Percentiles rank a stretch among this genome's conserved stretches.
Conservation (phyloP, 1,284 basidiomycete genomes). For the Ganoderma lingzhi region DNA sequence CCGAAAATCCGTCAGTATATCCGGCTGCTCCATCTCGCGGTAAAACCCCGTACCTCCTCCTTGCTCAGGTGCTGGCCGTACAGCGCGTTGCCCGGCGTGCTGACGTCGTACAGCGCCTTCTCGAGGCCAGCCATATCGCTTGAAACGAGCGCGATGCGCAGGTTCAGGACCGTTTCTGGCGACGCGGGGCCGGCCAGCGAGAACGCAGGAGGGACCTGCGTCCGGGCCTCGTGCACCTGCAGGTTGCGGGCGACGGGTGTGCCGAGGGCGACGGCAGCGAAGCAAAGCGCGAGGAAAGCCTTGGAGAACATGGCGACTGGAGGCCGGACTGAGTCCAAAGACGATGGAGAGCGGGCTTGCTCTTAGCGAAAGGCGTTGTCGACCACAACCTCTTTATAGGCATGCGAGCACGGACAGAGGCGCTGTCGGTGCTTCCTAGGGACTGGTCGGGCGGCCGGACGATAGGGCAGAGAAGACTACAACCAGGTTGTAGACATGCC, state of each 20-base stretch:
- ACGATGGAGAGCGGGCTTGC: constrained; percentile 22
- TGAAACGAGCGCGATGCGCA: constrained; percentile 46
- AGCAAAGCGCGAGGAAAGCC: constrained; percentile 31
- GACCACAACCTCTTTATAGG: constrained; percentile 19
- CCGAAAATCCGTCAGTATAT: background rate
- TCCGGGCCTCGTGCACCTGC: constrained; percentile 42
- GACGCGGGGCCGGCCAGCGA: constrained; percentile 38
- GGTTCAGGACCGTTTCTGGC: constrained; percentile 37
- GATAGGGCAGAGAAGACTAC: constrained; percentile 17
- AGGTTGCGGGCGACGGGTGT: constrained; percentile 40
- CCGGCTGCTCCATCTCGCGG: background rate
- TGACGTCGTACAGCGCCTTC: constrained; percentile 45
- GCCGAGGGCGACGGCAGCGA: constrained; percentile 30
- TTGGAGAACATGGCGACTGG: constrained; percentile 34
- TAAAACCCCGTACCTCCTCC: constrained; percentile 39
- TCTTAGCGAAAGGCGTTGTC: constrained; percentile 16
- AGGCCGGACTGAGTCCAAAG: constrained; percentile 9
- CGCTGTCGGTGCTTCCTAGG: background rate
- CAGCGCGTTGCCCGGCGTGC: constrained; percentile 42
- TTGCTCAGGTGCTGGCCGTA: constrained; percentile 45
- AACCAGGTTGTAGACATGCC: constrained; percentile 6
- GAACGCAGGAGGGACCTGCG: constrained; percentile 41
- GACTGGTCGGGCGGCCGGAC: constrained; percentile 13
- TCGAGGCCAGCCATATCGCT: constrained; percentile 46
- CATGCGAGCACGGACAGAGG: background rate